These are phyloP conservation scores for Piper betle DNA, from an alignment of 164 flowering plant genomes.

Conservation along the genomic window DNA sequence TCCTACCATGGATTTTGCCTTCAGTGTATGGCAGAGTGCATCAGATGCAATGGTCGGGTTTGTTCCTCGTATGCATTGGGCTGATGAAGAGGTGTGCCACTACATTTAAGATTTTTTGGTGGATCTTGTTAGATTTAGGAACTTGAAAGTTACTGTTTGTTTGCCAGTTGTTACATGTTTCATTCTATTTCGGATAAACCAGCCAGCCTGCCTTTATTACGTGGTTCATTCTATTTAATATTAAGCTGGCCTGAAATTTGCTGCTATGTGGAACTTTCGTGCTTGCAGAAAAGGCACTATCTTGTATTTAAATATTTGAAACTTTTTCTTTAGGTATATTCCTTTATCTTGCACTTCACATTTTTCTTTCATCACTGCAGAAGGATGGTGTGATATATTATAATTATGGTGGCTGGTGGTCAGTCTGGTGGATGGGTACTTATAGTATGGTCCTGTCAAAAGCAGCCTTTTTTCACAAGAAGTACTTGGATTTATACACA, in stretches of 20 bases:
- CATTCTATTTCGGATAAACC: too few relatives aligned
- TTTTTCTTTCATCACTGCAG: constrained; percentile 10
- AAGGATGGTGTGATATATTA: constrained; percentile 22
- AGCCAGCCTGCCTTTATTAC: too few relatives aligned
- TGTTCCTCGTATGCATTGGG: constrained; percentile 46
- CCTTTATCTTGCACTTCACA: background rate
- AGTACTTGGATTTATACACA: constrained; percentile 36
- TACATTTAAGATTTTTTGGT: background rate
- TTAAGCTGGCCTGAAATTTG: background rate
- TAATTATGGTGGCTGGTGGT: constrained; percentile 49
- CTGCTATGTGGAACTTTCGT: background rate
- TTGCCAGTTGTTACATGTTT: too few relatives aligned
- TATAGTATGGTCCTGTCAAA: constrained; percentile 49
- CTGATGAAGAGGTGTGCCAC: constrained; percentile 23
- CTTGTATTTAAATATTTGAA: background rate
- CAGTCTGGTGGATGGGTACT: constrained; percentile 52
- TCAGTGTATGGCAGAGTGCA: constrained; percentile 41
- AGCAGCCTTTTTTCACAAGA: constrained; percentile 41
- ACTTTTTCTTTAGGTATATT: background rate
- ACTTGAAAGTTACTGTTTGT: too few relatives aligned
- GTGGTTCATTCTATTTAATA: background rate
- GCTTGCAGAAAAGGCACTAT: background rate
- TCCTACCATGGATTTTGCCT: constrained; percentile 35
- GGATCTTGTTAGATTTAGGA: background rate
- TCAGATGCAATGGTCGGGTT: constrained; percentile 45